These are phyloP conservation scores for Cladophialophora carrionii DNA, from an alignment of 2,329 filamentous ascomycete genomes.

Conservation along the genomic window DNA sequence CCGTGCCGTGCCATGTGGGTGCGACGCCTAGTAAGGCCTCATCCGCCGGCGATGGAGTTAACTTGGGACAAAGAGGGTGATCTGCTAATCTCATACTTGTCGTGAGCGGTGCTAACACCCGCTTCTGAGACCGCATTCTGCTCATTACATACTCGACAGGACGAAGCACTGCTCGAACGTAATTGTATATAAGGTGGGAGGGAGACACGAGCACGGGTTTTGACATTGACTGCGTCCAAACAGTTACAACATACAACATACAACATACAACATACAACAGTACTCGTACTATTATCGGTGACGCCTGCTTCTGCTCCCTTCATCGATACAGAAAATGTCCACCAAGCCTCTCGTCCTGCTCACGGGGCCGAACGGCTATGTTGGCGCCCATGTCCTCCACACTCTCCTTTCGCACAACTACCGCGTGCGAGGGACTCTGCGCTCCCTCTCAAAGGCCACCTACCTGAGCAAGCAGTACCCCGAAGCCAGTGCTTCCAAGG, in stretches of 20 bases:
- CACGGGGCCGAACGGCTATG: conserved; percentile 31
- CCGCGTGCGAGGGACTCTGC: conserved; percentile 26
- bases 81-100: neutral
- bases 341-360: conserved; percentile 28
- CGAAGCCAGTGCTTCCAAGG: conserved; percentile 12
- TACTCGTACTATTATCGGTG: neutral
- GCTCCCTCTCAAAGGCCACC: conserved; percentile 27
- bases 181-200: neutral
- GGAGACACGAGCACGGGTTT: neutral
- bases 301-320: neutral
- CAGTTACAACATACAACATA: too few relatives aligned
- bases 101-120: too few relatives aligned
- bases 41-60: neutral
- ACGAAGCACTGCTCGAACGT: neutral
- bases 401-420: conserved; percentile 19
- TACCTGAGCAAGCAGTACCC: conserved; percentile 17
- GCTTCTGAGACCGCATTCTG: neutral
- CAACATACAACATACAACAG: neutral
- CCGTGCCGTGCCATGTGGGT: neutral
- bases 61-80: neutral
- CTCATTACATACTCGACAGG: neutral
- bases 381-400: conserved; percentile 29
- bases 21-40: too few relatives aligned
- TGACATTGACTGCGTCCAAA: neutral
- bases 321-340: conserved; percentile 8